Conservation (phyloP, 257 asterid species). For the Pogostemon cablin region DNA sequence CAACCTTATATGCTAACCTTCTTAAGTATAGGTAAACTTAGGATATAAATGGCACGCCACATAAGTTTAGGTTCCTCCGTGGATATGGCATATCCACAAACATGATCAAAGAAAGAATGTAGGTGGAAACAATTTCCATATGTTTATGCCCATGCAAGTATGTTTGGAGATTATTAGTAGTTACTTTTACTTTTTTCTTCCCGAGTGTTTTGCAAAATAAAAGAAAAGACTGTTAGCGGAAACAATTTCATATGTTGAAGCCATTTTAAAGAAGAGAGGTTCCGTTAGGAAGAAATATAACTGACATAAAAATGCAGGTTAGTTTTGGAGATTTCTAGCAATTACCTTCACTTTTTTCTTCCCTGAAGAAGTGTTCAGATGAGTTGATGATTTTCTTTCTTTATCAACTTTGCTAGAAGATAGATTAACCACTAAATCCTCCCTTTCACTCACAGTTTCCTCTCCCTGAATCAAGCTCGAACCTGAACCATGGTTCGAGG, state of each 20-base stretch:
- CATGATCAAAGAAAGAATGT: slow-evolving; percentile 21
- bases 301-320: background rate
- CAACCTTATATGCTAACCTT: background rate
- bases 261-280: background rate
- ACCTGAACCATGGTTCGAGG: slow-evolving; percentile 49
- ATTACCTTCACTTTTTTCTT: slow-evolving; percentile 75
- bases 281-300: background rate
- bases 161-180: too few relatives aligned
- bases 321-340: background rate
- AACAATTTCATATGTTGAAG: background rate
- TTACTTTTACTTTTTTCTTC: too few relatives aligned
- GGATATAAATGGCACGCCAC: slow-evolving; percentile 6
- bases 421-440: slow-evolving; percentile 34
- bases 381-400: slow-evolving; percentile 54
- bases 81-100: slow-evolving; percentile 27
- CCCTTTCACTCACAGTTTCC: slow-evolving; percentile 44
- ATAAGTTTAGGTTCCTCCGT: background rate
- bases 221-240: background rate
- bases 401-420: slow-evolving; percentile 41
- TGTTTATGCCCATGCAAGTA: too few relatives aligned
- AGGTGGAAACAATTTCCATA: background rate
- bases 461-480: slow-evolving; percentile 54
- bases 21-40: slow-evolving; percentile 4
- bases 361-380: slow-evolving; percentile 47
- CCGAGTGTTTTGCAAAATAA: too few relatives aligned